Base-by-base conservation (phyloP, 2,329 filamentous ascomycete genomes). In the Colletotrichum melonis region DNA sequence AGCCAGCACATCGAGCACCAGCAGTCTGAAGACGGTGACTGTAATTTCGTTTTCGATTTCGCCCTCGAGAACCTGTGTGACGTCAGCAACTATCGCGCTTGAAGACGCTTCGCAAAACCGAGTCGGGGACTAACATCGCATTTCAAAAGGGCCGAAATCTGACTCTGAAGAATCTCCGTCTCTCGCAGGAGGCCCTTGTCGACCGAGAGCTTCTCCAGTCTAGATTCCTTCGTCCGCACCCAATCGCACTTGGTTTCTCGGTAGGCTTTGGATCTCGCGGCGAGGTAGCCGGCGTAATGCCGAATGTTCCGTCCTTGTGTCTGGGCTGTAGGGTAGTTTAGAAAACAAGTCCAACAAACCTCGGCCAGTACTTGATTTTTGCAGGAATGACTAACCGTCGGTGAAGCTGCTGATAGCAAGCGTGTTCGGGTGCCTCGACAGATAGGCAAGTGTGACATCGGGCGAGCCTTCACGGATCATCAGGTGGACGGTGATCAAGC, bases 31-130 rank as follows among this genome's bases (percentile, higher is more conserved):
- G 32, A 97, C 95, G 11, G 95, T 97, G 76, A 98, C 89, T 11
- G 95, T 97, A 77, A 99, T 98, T 82, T 99, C 97, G 80, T 98
- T 99, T 81, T 98, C 95, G 8, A 94, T 92, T 78, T 98, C 97
- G 75, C 92, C 91, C 63, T 95, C 92, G 80, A 98, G 90, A 64
- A 98, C 91, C 94, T 95, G 79, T 54, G 38, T 35, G 57, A 22
- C 22, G 60, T 76, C 52, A 77, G 73, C 35, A 30, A 30, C 42
- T n/a, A n/a, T 46, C n/a, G 22, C 35, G n/a, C 7, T 3, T 30
- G 1, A 3, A 28, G 54, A 19, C 5, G 22, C 11, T 52, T 9
- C 5, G 28, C 56, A 14, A 19, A 28, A 54, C 49, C 14, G 28
- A 58, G 3, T 14, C n/a, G 24, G 59, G 38, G 60, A 88, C 93